Conservation (phyloP, 2,329 filamentous ascomycete species). For the Paecilomyces dactylethromorphus region DNA sequence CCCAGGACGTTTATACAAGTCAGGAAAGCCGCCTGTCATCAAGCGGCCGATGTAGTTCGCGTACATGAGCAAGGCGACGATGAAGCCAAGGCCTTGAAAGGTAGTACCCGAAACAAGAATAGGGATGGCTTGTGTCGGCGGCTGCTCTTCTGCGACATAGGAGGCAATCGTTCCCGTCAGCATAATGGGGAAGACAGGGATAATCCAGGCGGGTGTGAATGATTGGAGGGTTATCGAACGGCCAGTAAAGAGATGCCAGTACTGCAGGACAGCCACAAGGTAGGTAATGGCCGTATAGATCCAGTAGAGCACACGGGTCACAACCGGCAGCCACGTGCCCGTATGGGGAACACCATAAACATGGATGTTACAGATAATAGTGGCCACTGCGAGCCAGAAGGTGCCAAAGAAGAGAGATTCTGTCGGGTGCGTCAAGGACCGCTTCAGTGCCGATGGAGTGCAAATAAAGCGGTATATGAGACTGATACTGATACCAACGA, state of each 20-base stretch:
- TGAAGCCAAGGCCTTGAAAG: slow-evolving; percentile 42
- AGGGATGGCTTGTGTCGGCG: slow-evolving; percentile 23
- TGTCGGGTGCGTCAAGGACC: slow-evolving; percentile 52
- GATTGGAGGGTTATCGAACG: neutral
- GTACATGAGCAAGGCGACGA: slow-evolving; percentile 40
- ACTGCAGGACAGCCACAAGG: slow-evolving; percentile 45
- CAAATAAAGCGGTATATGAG: slow-evolving; percentile 55
- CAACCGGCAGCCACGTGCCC: slow-evolving; percentile 50
- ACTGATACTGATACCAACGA: slow-evolving; percentile 45
- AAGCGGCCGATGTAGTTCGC: slow-evolving; percentile 36
- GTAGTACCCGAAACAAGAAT: slow-evolving; percentile 40
- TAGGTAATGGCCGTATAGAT: slow-evolving; percentile 49
- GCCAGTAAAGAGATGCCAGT: slow-evolving; percentile 55
- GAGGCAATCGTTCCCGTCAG: slow-evolving; percentile 32
- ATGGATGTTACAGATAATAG: slow-evolving; percentile 58
- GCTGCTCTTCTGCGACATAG: slow-evolving; percentile 23
- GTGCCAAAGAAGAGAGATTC: slow-evolving; percentile 66
- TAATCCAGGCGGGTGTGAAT: neutral
- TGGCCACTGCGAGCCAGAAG: slow-evolving; percentile 58
- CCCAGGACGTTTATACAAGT: slow-evolving; percentile 33
- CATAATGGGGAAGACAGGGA: slow-evolving; percentile 21
- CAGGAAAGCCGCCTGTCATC: slow-evolving; percentile 37
- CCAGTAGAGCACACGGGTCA: slow-evolving; percentile 60
- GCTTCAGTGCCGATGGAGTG: slow-evolving; percentile 41
- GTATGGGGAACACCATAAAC: slow-evolving; percentile 54